These are phyloP conservation scores for Plasmodium ovale DNA, from an alignment of 169 alveolate species.

Conservation along the genomic window DNA sequence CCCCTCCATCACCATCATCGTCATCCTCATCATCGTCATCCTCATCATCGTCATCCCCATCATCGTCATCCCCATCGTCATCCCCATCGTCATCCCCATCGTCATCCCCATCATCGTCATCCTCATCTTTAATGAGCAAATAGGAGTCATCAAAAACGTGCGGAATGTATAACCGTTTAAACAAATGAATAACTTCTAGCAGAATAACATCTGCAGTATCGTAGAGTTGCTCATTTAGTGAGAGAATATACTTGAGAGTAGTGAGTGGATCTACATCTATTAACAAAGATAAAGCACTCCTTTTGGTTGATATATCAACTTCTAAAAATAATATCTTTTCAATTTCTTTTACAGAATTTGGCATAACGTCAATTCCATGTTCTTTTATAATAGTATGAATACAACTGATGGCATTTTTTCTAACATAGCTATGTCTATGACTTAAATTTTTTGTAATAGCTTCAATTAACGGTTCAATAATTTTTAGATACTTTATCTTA, in stretches of 20 bases:
- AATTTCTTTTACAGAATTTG: conserved; percentile 86
- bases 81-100: not conserved
- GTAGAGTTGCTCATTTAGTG: conserved; percentile 79
- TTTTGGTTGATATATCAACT: conserved; percentile 92
- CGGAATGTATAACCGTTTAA: conserved; percentile 84
- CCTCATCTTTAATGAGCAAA: conserved; percentile 42
- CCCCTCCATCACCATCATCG: not conserved
- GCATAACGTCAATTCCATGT: conserved; percentile 93
- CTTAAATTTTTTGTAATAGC: conserved; percentile 93
- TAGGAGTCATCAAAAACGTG: conserved; percentile 77
- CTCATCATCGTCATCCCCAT: not conserved
- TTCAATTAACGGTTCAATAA: conserved; percentile 93
- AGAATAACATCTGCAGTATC: conserved; percentile 88
- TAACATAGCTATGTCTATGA: conserved; percentile 94
- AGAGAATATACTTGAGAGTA: conserved; percentile 90
- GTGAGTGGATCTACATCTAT: conserved; percentile 89
- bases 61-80: not conserved
- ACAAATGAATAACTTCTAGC: conserved; percentile 88
- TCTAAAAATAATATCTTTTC: conserved; percentile 89
- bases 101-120: conserved; percentile 36
- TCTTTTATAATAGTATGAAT: conserved; percentile 90
- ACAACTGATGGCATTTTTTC: conserved; percentile 95
- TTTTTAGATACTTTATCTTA: conserved; percentile 91
- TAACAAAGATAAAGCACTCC: conserved; percentile 92
- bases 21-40: not conserved